Percentiles rank a stretch among this genome's conserved stretches.
phyloP scores from a whole-genome alignment of 2,329 filamentous ascomycete genomes.

The Phaeosphaeriaceae sp. region DNA sequence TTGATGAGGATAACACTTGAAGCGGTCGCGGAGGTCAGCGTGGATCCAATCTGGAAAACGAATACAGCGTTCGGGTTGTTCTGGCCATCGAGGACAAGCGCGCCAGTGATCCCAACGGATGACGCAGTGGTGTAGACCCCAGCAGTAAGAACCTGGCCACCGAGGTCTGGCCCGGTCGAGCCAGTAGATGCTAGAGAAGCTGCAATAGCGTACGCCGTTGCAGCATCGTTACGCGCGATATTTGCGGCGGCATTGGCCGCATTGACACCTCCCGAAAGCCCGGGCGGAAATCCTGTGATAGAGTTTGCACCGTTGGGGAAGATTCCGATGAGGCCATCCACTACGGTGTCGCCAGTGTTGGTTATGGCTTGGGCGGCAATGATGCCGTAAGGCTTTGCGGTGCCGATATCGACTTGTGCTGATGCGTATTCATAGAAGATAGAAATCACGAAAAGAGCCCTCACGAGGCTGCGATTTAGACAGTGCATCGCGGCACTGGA shows the following conservation, averaged over 20 bases:
- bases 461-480: no score
- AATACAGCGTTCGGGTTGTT: conserved; percentile 14
- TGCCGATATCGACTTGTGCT: conserved; percentile 8
- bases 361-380: conserved; percentile 3
- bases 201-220: conserved; percentile 1
- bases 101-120: conserved; percentile 10
- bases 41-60: conserved; percentile 17
- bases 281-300: conserved; percentile 13
- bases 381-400: conserved; percentile 2
- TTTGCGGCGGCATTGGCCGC: conserved; percentile 2
- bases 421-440: no score
- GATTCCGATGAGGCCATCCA: conserved; percentile 6
- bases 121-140: conserved; percentile 9
- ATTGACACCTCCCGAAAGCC: not conserved
- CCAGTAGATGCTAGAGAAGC: not conserved
- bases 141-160: conserved; percentile 2
- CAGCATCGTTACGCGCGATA: conserved; percentile 5
- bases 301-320: conserved; percentile 4
- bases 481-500: no score
- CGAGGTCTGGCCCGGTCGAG: not conserved
- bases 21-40: conserved; percentile 11
- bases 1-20: conserved; percentile 14
- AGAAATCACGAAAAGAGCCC: no score
- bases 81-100: conserved; percentile 14
- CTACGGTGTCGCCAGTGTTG: conserved; percentile 2